Percentiles rank a stretch among this genome's conserved stretches.
Evolutionary conservation across 768 basidiomycete genomes (phyloP).

Genomic region (Boletus insuetus): DNA sequence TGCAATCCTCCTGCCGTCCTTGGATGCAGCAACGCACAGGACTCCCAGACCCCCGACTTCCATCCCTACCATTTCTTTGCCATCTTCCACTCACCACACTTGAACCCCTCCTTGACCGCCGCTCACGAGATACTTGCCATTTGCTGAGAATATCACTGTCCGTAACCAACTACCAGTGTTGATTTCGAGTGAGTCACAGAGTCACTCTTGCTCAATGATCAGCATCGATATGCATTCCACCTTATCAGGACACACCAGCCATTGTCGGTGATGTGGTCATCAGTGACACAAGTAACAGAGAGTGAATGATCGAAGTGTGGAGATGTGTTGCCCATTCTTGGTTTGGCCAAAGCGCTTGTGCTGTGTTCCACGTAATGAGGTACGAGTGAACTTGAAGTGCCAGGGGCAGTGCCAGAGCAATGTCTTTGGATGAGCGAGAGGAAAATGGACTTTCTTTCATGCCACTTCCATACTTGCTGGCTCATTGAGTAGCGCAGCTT

Average conservation of each 20-base stretch:
- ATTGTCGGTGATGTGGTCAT: not conserved
- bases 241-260: not conserved
- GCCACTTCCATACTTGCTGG: too few species aligned
- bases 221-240: not conserved
- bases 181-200: not conserved
- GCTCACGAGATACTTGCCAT: not conserved
- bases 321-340: too few species aligned
- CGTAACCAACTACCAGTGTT: not conserved
- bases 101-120: not conserved
- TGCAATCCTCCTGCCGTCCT: not conserved
- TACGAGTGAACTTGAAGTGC: too few species aligned
- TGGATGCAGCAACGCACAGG: not conserved
- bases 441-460: too few species aligned
- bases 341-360: too few species aligned
- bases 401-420: too few species aligned
- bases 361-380: too few species aligned
- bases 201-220: not conserved
- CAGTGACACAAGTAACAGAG: too few species aligned
- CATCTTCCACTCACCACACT: not conserved
- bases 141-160: not conserved
- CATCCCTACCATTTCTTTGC: not conserved
- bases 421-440: too few species aligned
- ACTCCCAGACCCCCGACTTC: not conserved
- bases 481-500: too few species aligned
- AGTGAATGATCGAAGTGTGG: too few species aligned